Base-by-base conservation (phyloP, 345 rosid genomes). In the Boechera divaricarpa region DNA sequence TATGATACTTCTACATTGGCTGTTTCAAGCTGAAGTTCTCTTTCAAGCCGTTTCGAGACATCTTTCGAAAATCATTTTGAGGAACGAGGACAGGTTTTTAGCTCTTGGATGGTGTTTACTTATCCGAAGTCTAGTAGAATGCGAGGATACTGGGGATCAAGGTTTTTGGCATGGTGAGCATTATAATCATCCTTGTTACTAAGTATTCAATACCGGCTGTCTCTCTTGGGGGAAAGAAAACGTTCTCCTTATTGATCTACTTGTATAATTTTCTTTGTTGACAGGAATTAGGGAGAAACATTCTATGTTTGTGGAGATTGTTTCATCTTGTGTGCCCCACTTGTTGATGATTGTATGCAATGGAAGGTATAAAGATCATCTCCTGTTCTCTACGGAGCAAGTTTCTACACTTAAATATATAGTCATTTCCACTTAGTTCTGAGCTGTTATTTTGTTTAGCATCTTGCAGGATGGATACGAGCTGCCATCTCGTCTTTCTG, bases 41-140 rank as follows among this genome's bases (percentile, higher is more conserved):
- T 93, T 88, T 72, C 78, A 74, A 78, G 84, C 66, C 7, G 67
- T 93, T 73, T 78, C 90, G 4, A 69, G 16, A 33, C 83, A 78
- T 72, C 90, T 88, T 26, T 80, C 83, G 0, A 72, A 70, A 38
- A 75, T 91, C 53, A 81, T 91, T 62, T 48, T 6, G 18, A 83
- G 86, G 81, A 90, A 86, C 61, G 90, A 86, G 69, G 98, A 94
- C 38, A 91, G 81, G 21, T 89, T 81, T 73, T 39, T 91, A 16
- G 83, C 85, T 42, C 86, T 91, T 75, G 98, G 97, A 26, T 91
- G 98, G 98, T 91, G 97, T 79, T 76, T 77, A 16, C 91, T 94
- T 74, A 87, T 90, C 13, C 90, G 96, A 0, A 42, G 72, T 55
- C 84, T 94, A 67, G 73, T 86, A 70, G 94, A 90, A 67, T 82